Evolutionary conservation across 2,329 filamentous ascomycete species (phyloP).

Genomic region (Albifimbria verrucaria): DNA sequence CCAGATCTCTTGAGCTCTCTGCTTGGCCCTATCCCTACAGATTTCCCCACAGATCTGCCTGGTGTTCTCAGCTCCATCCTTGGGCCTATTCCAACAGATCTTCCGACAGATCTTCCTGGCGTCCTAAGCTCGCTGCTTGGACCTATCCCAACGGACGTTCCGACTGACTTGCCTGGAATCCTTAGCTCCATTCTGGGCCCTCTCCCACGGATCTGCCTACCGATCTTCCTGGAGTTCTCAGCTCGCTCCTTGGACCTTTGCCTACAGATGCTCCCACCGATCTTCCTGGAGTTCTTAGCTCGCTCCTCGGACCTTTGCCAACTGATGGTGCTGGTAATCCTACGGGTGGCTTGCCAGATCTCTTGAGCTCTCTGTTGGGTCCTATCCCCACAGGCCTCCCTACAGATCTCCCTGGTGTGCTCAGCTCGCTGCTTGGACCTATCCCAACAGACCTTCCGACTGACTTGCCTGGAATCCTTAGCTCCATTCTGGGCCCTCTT

Average conservation of each 20-base stretch:
- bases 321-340: not conserved
- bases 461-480: not conserved
- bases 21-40: not conserved
- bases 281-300: not conserved
- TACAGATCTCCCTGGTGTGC: not conserved
- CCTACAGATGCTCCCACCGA: not conserved
- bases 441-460: not conserved
- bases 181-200: not conserved
- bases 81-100: not conserved
- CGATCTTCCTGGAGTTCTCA: not conserved
- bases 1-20: not conserved
- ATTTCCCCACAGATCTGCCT: not conserved
- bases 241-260: not conserved
- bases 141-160: not conserved
- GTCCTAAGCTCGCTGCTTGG: not conserved
- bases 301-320: not conserved
- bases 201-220: not conserved
- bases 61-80: not conserved
- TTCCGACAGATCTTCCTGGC: not conserved
- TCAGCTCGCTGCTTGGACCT: not conserved
- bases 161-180: not conserved
- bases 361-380: not conserved
- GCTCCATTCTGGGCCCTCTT: not conserved
- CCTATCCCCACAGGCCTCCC: not conserved
- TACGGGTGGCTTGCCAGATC: not conserved